Base-by-base conservation (phyloP, 805 yeast genomes). In the Candida vaughaniae region DNA sequence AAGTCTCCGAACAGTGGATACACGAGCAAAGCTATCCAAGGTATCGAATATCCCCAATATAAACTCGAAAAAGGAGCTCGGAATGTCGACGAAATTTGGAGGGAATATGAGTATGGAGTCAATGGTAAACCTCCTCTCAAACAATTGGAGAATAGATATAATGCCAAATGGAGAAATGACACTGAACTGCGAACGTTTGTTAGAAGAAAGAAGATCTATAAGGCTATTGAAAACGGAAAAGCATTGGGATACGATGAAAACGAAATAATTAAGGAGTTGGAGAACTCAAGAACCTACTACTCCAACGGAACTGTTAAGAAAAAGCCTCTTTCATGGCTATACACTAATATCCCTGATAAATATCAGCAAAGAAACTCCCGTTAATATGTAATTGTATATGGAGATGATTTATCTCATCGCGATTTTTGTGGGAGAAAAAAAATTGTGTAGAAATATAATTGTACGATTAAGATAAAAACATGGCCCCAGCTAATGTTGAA, bases 161-260 rank as follows among this genome's bases (percentile, higher is more conserved):
- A 71, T 35, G 68, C 79, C 1, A 69, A 71, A 23, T 77, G 83
- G 83, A 64, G 82, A 51, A 60, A 74, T 33, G 79, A 63, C 33
- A 78, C 80, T 0, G 73, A 73, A 20, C 69, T 71, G 36, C 70
- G 78, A 43, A 70, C 78, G 30, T 77, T 72, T 48, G 64, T 73
- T 31, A 53, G 83, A 43, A 58, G 82, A 26, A 75, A 73, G 48
- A 72, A 71, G 22, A 64, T 77, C 16, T 77, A 76, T 54, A 71
- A 66, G 42, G 81, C 81, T 4, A 74, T 77, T 35, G 80, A 77
- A 47, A 58, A 46, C 6, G 82, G 80, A 1, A 47, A 66, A 34
- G 45, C 49, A 3, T 64, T 66, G 45, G 80, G 80, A 0, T 69
- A 60, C 43, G 45, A 65, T 11, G 58, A 73, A 28, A 66, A 66